phyloP scores from a whole-genome alignment of 202 grass and related monocot species.

The Panicum virgatum region DNA sequence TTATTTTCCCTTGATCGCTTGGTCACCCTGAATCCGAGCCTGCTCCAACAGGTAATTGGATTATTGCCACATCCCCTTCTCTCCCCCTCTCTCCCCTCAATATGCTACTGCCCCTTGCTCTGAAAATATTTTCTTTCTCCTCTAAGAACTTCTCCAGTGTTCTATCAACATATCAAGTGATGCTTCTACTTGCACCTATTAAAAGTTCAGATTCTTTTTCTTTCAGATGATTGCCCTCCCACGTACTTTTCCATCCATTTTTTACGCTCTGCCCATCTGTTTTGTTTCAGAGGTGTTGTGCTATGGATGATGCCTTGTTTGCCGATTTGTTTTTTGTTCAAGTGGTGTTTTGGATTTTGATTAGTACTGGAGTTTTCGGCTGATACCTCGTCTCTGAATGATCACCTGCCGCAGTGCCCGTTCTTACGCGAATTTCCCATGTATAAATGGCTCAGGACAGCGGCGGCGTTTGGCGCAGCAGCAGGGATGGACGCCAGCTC shows the following conservation, averaged over 20 bases:
- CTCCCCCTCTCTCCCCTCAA: not conserved
- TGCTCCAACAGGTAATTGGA: slow-evolving; percentile 39
- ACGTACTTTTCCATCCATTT: not conserved
- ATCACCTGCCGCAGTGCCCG: not conserved
- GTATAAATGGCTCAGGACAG: slow-evolving; percentile 35
- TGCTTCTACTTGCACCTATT: slow-evolving; percentile 19
- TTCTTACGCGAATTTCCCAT: slow-evolving; percentile 12
- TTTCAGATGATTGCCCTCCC: slow-evolving; percentile 12
- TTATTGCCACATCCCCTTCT: not conserved
- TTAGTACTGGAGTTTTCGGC: not conserved
- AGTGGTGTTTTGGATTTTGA: not conserved
- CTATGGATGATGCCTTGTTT: not conserved
- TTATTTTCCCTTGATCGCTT: slow-evolving; percentile 39
- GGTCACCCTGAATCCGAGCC: not conserved
- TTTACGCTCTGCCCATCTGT: not conserved
- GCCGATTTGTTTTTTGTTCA: slow-evolving; percentile 24
- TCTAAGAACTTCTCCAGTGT: not conserved
- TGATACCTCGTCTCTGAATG: slow-evolving; percentile 4
- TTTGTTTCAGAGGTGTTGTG: not conserved
- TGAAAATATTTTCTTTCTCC: not conserved
- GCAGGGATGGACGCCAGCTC: not conserved
- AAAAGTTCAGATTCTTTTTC: not conserved
- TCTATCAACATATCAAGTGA: not conserved
- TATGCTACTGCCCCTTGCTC: not conserved
- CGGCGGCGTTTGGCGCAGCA: not conserved